A percentile compares a stretch with the other conserved stretches of the same genome.
Evolutionary conservation across 1,284 basidiomycete genomes (phyloP).

Genomic region (Laetiporus sulphureus): DNA sequence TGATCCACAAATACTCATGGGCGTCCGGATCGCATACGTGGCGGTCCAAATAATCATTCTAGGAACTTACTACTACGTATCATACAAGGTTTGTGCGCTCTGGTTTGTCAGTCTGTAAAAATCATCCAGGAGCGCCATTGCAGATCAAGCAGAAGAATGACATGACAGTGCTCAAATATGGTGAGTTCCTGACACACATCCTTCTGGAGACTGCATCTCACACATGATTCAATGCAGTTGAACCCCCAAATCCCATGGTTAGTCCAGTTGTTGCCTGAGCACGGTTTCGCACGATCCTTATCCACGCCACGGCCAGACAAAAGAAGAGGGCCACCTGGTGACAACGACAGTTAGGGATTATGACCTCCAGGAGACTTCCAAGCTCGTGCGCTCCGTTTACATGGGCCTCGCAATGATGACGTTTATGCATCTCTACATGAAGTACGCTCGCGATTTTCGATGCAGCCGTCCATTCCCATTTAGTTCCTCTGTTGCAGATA

Average conservation of each 20-base stretch:
- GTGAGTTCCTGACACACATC: conserved; percentile 32
- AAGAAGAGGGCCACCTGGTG: conserved; percentile 74
- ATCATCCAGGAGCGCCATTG: neutral
- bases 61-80: conserved; percentile 70
- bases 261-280: no score
- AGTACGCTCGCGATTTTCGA: conserved; percentile 28
- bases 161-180: conserved; percentile 92
- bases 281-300: conserved; percentile 11
- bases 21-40: conserved; percentile 84
- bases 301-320: conserved; percentile 16
- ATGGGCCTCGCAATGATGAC: conserved; percentile 84
- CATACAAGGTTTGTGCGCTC: conserved; percentile 49
- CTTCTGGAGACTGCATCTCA: neutral
- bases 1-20: conserved; percentile 76
- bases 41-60: conserved; percentile 67
- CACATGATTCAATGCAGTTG: conserved; percentile 37
- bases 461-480: neutral
- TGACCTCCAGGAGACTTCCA: conserved; percentile 82
- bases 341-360: conserved; percentile 95
- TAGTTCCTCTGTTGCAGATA: conserved; percentile 34
- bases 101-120: neutral
- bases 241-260: conserved; percentile 56
- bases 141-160: conserved; percentile 95
- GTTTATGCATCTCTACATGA: conserved; percentile 84
- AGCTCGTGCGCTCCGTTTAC: conserved; percentile 77